Percentiles rank a stretch among this genome's conserved stretches.
Evolutionary conservation across 1,284 basidiomycete genomes (phyloP).

Genomic region (Moniliophthora roreri): DNA sequence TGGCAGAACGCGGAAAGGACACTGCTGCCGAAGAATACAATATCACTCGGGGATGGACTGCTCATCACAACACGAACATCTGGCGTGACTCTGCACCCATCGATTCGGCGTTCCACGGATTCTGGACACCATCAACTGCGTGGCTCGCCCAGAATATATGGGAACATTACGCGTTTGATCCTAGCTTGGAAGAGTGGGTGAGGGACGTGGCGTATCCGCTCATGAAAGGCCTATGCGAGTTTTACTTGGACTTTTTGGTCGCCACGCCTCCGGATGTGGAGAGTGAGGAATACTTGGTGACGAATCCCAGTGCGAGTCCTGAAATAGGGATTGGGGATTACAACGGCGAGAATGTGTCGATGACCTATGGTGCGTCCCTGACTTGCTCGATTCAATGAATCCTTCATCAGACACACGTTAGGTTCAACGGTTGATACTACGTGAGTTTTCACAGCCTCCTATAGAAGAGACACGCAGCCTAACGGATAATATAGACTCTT

Average conservation of each 20-base stretch:
- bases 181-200: conserved; percentile 15
- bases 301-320: conserved; percentile 21
- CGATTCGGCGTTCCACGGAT: conserved; percentile 21
- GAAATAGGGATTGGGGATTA: conserved; percentile 18
- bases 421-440: conserved; percentile 21
- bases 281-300: conserved; percentile 16
- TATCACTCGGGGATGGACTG: conserved; percentile 14
- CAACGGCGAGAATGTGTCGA: conserved; percentile 16
- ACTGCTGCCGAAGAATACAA: conserved; percentile 16
- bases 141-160: conserved; percentile 19
- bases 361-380: conserved; percentile 14
- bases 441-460: conserved; percentile 5
- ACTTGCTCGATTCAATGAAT: not conserved
- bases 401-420: no score
- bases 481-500: conserved; percentile 10
- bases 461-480: not conserved
- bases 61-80: conserved; percentile 12
- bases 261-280: conserved; percentile 14
- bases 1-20: conserved; percentile 13
- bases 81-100: conserved; percentile 15
- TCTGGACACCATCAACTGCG: conserved; percentile 19
- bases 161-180: conserved; percentile 21
- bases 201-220: conserved; percentile 19
- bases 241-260: conserved; percentile 19
- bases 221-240: conserved; percentile 19